Evolutionary conservation across 2,329 filamentous ascomycete species (phyloP), one percentile per base, ranked within the genome.

Genomic region (Penicillium sp.): DNA sequence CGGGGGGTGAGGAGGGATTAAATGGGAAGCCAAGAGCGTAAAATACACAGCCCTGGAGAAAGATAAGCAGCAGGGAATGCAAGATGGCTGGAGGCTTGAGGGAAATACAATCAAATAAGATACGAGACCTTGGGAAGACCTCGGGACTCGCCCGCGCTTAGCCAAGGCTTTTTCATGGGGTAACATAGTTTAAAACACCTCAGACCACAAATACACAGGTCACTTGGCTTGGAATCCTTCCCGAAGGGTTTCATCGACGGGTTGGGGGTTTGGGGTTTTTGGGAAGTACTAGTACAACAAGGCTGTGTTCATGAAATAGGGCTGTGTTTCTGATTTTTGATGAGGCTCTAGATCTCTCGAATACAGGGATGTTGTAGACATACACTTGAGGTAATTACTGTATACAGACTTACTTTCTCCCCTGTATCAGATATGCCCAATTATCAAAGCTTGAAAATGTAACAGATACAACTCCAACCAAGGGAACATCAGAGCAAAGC

Each of bases 401-500:
- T 49, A 25, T 48, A 17, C 19, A 31, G 21, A 43, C 10, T 6
- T 17, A 25, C 21, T 1, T 3, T 13, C 38, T 13, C 38, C 40
- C 25, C 42, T 19, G 25, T 45, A 19, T 29, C 17, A 25, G 15
- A 8, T 23, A 17, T n/a, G 4, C 10, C 21, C 21, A 25, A 17
- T 15, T 45, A 15, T 25, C 8, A 10, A 35, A 48, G 31, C 46
- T 35, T 35, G 19, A n/a, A n/a, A 17, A 47, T 19, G 15, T 46
- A 13, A 15, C 50, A 52, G 57, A 58, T 42, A 17, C 23, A 12
- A 27, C 23, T 27, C 23, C 38, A 41, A 13, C 29, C 19, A 41
- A 13, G 13, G 23, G 23, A 55, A 59, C 57, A 43, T 10, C 21
- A 12, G 23, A 8, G 21, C 15, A 45, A 43, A 56, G 47, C 53